Conservation (phyloP, 352 stramenopile genomes). For the Pythium insidiosum region DNA sequence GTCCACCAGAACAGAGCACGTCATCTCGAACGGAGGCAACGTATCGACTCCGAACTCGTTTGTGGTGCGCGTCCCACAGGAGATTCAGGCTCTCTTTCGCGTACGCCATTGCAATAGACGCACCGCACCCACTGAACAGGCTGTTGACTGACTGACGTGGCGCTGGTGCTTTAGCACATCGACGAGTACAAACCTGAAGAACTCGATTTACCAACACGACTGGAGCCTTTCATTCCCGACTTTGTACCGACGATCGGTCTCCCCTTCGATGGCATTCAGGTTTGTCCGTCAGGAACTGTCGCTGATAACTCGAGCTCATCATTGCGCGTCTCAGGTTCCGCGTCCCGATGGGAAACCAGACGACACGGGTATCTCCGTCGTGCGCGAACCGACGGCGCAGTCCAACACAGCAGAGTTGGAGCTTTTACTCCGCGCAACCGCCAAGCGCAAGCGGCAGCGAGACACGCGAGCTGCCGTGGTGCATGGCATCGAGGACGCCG, state of each 20-base stretch:
- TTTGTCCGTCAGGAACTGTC: conserved; percentile 2
- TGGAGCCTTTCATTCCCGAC: conserved; percentile 92
- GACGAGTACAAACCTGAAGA: conserved; percentile 84
- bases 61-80: conserved; percentile 31
- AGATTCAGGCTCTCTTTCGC: conserved; percentile 51
- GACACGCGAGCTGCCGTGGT: conserved; percentile 24
- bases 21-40: neutral
- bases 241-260: conserved; percentile 79
- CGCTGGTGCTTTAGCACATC: conserved; percentile 69
- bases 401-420: conserved; percentile 88
- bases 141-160: no score
- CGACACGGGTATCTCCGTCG: conserved; percentile 60
- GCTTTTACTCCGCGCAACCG: conserved; percentile 68
- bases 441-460: conserved; percentile 17
- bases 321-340: conserved; percentile 37
- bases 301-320: neutral
- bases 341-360: conserved; percentile 79
- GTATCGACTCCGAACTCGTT: conserved; percentile 9
- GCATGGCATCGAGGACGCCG: conserved; percentile 85
- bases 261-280: conserved; percentile 67
- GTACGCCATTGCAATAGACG: no score
- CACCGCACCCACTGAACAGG: no score
- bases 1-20: neutral
- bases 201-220: conserved; percentile 81
- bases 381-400: conserved; percentile 84